Conservation (phyloP, 1,139 yeast genomes). For the Sugiyamaella japonica region DNA sequence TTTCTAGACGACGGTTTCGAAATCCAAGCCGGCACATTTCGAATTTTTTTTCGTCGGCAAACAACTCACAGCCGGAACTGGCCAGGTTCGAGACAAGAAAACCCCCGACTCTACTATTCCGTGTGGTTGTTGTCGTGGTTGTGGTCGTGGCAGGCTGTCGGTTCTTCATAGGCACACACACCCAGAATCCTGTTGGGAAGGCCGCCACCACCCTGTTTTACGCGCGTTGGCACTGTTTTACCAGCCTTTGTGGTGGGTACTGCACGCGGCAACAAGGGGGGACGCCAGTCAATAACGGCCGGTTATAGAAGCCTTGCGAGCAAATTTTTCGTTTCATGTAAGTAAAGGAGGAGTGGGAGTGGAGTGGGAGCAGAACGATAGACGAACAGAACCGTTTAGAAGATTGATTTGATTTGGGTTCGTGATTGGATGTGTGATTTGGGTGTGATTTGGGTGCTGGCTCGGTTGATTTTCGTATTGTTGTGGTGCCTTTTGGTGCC, state of each 20-base stretch:
- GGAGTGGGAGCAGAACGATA: background rate
- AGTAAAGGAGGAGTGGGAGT: background rate
- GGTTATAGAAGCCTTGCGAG: constrained; percentile 9
- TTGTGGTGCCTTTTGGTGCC: too few species aligned
- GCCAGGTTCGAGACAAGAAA: background rate
- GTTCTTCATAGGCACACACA: background rate
- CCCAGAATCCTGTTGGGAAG: background rate
- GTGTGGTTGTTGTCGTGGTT: too few species aligned
- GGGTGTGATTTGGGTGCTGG: too few species aligned
- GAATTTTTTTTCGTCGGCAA: background rate
- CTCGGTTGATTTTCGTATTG: too few species aligned
- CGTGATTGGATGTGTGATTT: too few species aligned
- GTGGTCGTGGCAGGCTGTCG: background rate
- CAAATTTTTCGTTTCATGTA: background rate
- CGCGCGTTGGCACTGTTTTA: background rate
- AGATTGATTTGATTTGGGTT: too few species aligned
- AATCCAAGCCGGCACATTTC: constrained; percentile 4
- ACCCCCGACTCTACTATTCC: too few species aligned
- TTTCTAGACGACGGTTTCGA: constrained; percentile 6
- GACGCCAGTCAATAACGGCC: constrained; percentile 11
- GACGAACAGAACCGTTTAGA: background rate
- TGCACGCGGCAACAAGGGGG: constrained; percentile 17
- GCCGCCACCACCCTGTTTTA: background rate
- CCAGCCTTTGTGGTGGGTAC: constrained; percentile 9
- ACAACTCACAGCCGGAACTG: background rate